Evolutionary conservation across 2,329 filamentous ascomycete genomes (phyloP), one percentile per base, ranked within the genome.

Genomic region (Paramyrothecium sp.): DNA sequence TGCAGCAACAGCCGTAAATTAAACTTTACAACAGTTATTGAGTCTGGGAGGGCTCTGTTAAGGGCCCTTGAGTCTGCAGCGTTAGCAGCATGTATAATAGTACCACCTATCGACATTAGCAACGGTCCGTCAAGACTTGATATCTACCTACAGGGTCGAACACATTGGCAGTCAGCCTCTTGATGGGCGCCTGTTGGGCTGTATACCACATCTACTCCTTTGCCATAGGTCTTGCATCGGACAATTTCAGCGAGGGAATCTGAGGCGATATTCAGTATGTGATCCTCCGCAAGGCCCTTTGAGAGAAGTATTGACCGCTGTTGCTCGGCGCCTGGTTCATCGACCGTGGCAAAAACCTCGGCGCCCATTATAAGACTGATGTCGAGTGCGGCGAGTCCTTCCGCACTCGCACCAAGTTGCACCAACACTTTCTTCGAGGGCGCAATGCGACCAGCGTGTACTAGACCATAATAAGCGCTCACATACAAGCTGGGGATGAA

Each of bases 321-420:
- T 1, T 67, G 60, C 1, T 65, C 49, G 1, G 61, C 51, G 7
- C 62, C 58, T 11, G 65, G 54, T 0, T 68, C 73, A 47, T 67
- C 54, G 1, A 79, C 73, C 0, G 77, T 82, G 2, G 70, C 72
- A 55, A 78, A 79, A 2, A 84, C 62, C 2, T 74, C 69, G 10
- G 73, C 74, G 1, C 73, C 77, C 7, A 69, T 60, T 2, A 66
- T 56, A 49, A 62, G 67, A 22, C 77, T 76, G 3, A 82, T 59
- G 12, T 73, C 69, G 3, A 83, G 61, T 2, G 77, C 79, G 11
- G 75, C 75, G 41, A 78, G 70, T 1, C 81, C 80, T 20, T 76
- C 68, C 0, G 71, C 69, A 51, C 78, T 76, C 3, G 76, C 73
- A 3, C 73, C 80, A 11, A 72, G 71, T 54, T 80, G 76, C 19